These are phyloP conservation scores for Starmera amethionina DNA, from an alignment of 805 yeast species.

Conservation along the genomic window DNA sequence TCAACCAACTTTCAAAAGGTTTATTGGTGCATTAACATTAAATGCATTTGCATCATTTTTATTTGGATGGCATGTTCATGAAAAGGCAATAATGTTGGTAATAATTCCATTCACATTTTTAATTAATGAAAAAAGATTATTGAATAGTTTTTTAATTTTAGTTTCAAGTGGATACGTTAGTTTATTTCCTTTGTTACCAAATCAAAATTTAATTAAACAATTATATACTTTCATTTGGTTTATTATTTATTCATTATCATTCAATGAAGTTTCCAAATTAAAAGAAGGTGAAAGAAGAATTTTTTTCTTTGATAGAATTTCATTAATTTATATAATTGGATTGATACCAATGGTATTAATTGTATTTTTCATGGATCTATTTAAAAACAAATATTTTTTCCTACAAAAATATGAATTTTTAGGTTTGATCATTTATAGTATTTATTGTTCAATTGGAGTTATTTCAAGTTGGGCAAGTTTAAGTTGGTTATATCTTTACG, in stretches of 20 bases:
- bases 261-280: slow-evolving; percentile 54
- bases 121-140: slow-evolving; percentile 57
- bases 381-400: slow-evolving; percentile 42
- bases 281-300: slow-evolving; percentile 31
- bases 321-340: slow-evolving; percentile 56
- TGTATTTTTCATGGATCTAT: slow-evolving; percentile 38
- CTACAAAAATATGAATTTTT: slow-evolving; percentile 61
- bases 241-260: slow-evolving; percentile 60
- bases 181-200: slow-evolving; percentile 75
- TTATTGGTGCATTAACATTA: slow-evolving; percentile 73
- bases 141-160: slow-evolving; percentile 62
- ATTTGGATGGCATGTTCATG: slow-evolving; percentile 99
- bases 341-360: slow-evolving; percentile 52
- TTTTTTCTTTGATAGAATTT: slow-evolving; percentile 63
- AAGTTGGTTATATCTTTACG: slow-evolving; percentile 81
- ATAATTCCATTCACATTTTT: slow-evolving; percentile 82
- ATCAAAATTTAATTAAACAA: slow-evolving; percentile 70
- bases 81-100: slow-evolving; percentile 86
- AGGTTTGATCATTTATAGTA: slow-evolving; percentile 72
- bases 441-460: slow-evolving; percentile 81
- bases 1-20: slow-evolving; percentile 68
- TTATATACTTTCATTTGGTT: slow-evolving; percentile 81
- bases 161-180: slow-evolving; percentile 79
- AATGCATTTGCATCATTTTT: slow-evolving; percentile 88
- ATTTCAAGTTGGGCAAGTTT: slow-evolving; percentile 81